Evolutionary conservation across 2,329 filamentous ascomycete species (phyloP), one percentile per base, ranked within the genome.

Genomic region (Taxawa tesnikishii): DNA sequence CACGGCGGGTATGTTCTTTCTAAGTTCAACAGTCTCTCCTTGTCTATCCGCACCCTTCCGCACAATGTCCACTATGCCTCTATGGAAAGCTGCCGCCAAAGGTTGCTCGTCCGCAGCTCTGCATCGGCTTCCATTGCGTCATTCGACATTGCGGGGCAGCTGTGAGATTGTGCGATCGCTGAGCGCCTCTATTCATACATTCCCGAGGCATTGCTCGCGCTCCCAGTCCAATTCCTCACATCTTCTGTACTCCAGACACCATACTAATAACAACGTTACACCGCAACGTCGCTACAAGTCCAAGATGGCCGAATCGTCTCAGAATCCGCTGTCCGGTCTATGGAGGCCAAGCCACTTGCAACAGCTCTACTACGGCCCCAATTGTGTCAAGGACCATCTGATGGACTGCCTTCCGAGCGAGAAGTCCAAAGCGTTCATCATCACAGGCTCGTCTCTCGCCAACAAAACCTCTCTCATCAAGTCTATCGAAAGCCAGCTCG

Each of bases 381-480:
- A 55, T 15, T 61, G 57, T 6, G 67, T 72, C 3, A 37, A 55
- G 34, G 58, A 59, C 7, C 54, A 71, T 39, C 51, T 72, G 2
- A 37, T 65, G 9, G 50, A 56, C 13, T 56, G 53, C 31, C 57
- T 72, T 0, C 65, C 58, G 0, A 54, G 37, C 8, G 43, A 51
- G 3, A 46, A 44, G 3, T 69, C 66, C 31, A 70, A 69, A 51
- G 69, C 68, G 2, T 73, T 72, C 50, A 67, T 73, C 43, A 62
- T 73, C 27, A 73, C 69, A 1, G 67, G 68, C 15, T 55, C 50
- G 26, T 71, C 68, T 0, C 57, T 73, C 5, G 63, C 65, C 5
- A 66, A 49, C 26, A 73, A 70, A 42, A 73, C 69, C 0, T 53
- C 58, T 0, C 53, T 73, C 6, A 59, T 73, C 39, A 58, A 61